These are phyloP conservation scores for Penicillium glabrum DNA, from an alignment of 2,329 filamentous ascomycete species.

Conservation along the genomic window DNA sequence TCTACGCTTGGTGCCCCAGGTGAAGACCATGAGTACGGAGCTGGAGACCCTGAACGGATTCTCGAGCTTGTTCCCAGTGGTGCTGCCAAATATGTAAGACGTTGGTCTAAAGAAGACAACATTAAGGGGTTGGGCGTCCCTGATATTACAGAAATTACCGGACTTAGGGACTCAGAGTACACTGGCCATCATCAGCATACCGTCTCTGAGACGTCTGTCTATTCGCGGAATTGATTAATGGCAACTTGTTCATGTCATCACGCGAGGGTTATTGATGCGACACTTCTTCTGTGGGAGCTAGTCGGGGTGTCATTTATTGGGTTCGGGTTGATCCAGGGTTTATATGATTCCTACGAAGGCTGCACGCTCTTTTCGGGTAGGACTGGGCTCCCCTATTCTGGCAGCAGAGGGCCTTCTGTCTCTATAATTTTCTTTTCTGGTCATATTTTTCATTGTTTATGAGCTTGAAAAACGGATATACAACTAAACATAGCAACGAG, in stretches of 20 bases:
- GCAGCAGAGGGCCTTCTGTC: neutral
- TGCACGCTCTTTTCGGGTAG: neutral
- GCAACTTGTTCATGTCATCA: neutral
- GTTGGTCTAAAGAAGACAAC: constrained; percentile 18
- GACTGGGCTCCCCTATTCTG: neutral
- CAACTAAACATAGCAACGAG: neutral
- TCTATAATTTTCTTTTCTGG: neutral
- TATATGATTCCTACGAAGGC: neutral
- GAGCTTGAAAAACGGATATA: neutral
- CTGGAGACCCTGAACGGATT: constrained; percentile 23
- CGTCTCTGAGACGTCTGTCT: constrained; percentile 5
- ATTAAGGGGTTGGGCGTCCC: neutral
- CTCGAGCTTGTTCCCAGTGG: constrained; percentile 20
- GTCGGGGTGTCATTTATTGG: neutral
- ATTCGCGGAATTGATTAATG: neutral
- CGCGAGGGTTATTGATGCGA: neutral
- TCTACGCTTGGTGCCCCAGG: constrained; percentile 28
- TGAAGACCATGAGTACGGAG: constrained; percentile 30
- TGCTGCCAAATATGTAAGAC: constrained; percentile 11
- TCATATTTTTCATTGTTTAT: neutral
- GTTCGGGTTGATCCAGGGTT: neutral
- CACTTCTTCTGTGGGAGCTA: neutral
- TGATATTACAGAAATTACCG: constrained; percentile 8
- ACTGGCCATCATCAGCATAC: constrained; percentile 3
- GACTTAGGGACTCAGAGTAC: neutral